phyloP scores from a whole-genome alignment of 164 flowering plant genomes.

The Brasenia schreberi region DNA sequence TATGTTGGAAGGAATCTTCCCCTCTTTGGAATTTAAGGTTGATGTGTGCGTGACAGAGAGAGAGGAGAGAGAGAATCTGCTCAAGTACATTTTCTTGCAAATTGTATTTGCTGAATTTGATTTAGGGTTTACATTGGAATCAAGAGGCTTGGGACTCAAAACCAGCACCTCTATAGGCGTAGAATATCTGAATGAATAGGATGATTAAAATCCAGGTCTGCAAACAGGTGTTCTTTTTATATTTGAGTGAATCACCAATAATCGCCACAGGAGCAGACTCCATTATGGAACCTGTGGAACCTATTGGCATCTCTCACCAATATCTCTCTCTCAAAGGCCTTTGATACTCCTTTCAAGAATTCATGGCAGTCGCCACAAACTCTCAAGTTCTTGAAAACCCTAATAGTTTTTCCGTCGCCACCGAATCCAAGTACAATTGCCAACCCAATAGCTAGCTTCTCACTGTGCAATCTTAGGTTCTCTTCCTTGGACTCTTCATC shows the following conservation, averaged over 20 bases:
- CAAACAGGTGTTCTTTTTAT: background rate
- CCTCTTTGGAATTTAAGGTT: too few relatives aligned
- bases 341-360: conserved; percentile 58
- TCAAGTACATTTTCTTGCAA: too few relatives aligned
- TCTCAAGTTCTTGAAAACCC: conserved; percentile 64
- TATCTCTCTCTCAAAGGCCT: conserved; percentile 32
- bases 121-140: too few relatives aligned
- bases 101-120: too few relatives aligned
- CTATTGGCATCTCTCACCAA: conserved; percentile 64
- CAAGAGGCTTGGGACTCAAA: too few relatives aligned
- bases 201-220: background rate
- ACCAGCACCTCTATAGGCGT: too few relatives aligned
- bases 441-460: conserved; percentile 67
- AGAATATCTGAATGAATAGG: too few relatives aligned
- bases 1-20: too few relatives aligned
- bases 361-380: conserved; percentile 77
- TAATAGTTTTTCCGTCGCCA: conserved; percentile 23
- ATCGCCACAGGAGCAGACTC: conserved; percentile 55
- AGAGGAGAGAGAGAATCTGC: too few relatives aligned
- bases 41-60: too few relatives aligned
- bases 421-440: conserved; percentile 33
- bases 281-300: conserved; percentile 61
- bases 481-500: conserved; percentile 66
- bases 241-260: conserved; percentile 43
- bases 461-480: conserved; percentile 62